phyloP scores from a whole-genome alignment of 148 eudicot species.

The Suaeda aralocaspica region DNA sequence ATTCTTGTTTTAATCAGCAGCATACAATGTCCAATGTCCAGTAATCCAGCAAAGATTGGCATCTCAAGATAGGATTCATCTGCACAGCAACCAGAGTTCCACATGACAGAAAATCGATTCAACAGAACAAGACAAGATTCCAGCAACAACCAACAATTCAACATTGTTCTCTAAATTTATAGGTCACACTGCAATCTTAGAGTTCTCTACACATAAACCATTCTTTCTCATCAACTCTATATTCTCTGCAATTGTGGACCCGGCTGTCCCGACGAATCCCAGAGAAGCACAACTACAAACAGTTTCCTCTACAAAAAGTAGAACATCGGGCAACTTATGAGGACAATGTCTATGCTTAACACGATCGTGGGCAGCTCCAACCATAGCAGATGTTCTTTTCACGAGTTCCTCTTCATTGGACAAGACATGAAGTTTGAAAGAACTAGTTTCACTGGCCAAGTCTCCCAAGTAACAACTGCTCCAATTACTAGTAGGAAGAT shows the following conservation, averaged over 20 bases:
- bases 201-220: conserved; percentile 19
- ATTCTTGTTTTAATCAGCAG: neutral
- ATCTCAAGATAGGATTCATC: neutral
- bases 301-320: conserved; percentile 40
- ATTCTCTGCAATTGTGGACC: conserved; percentile 49
- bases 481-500: conserved; percentile 45
- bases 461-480: conserved; percentile 33
- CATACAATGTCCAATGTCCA: neutral
- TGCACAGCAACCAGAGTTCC: neutral
- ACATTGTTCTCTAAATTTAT: neutral
- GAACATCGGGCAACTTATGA: conserved; percentile 27
- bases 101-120: neutral
- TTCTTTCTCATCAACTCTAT: conserved; percentile 44
- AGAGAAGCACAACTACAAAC: conserved; percentile 46
- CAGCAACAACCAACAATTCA: neutral
- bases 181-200: conserved; percentile 8
- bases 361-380: conserved; percentile 23
- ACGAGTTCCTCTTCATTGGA: conserved; percentile 25
- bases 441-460: conserved; percentile 24
- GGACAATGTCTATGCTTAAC: conserved; percentile 22
- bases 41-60: neutral
- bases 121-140: neutral
- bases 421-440: conserved; percentile 34
- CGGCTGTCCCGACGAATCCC: conserved; percentile 47
- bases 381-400: conserved; percentile 25